Percentiles rank a stretch among this genome's conserved stretches.
phyloP scores from a whole-genome alignment of 139 green algal species.

The Chlamydomonas sphaeroides region DNA sequence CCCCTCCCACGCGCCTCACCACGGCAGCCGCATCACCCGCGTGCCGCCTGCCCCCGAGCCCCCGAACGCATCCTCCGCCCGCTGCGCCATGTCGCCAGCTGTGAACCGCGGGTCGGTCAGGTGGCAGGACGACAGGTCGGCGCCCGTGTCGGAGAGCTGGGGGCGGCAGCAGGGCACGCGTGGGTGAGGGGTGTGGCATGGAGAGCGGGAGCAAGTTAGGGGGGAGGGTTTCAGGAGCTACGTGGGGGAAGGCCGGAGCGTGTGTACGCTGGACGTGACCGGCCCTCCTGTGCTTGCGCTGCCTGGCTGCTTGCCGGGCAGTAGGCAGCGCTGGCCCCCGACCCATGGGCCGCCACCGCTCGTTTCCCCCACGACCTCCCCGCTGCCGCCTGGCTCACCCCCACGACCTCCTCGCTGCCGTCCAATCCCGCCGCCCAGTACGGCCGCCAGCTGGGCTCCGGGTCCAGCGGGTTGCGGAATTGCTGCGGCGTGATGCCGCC shows the following conservation, averaged over 20 bases:
- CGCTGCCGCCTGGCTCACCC: constrained; percentile 1
- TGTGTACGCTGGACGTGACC: too few species aligned
- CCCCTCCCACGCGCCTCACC: too few species aligned
- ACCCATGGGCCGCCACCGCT: too few species aligned
- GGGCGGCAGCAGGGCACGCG: background rate
- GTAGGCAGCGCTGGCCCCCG: too few species aligned
- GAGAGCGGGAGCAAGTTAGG: background rate
- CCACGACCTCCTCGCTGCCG: background rate
- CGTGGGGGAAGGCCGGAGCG: too few species aligned
- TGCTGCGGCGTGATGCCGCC: background rate
- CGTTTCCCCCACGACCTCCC: constrained; percentile 13
- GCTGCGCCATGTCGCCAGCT: too few species aligned
- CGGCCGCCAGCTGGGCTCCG: background rate
- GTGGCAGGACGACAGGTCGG: background rate
- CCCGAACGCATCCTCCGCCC: too few species aligned
- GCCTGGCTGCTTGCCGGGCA: too few species aligned
- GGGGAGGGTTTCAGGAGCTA: too few species aligned
- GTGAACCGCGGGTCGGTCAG: background rate
- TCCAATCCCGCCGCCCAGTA: background rate
- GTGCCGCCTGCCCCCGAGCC: too few species aligned
- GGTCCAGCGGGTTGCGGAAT: background rate
- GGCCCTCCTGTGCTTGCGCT: too few species aligned
- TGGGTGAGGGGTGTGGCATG: background rate
- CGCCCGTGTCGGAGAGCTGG: constrained; percentile 6
- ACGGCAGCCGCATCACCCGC: too few species aligned